Base-by-base conservation (phyloP, 345 rosid species). In the Dimocarpus longan region DNA sequence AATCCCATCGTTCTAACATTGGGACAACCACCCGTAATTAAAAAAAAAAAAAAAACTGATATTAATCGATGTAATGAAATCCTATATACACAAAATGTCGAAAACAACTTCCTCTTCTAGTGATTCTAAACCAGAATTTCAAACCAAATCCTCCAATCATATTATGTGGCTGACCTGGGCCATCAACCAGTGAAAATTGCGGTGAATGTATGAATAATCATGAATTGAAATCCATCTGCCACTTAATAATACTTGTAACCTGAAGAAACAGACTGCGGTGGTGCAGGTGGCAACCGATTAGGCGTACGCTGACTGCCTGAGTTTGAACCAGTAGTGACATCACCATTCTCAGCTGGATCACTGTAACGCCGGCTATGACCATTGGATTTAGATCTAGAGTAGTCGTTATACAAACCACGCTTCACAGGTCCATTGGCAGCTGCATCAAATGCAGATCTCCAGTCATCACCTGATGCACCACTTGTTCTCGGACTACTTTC, bases 371-470 rank as follows among this genome's bases (percentile, higher is more conserved):
- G 84, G 74, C 93, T 88, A 76, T 88, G 92, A 76, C 91, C 91
- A 18, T 86, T 88, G 15, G 91, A 88, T 40, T 87, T 90, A 2
- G 88, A 89, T 75, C 92, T 85, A 5, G 86, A 85, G 59, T 83
- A 57, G 75, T 84, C 87, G 6, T 68, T 19, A 22, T 50, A 68
- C 10, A 16, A 40, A 74, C 22, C 48, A 50, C n/a, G 37, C 2
- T 32, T 18, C 42, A 75, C 79, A 5, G 87, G 76, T 48, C 97
- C 98, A 80, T 86, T 84, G 12, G 92, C 98, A 7, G 97, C 97
- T 1, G 98, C 88, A 6, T 92, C 89, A 32, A 95, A 95, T 37
- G 98, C 98, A 44, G 90, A 85, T 82, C 93, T 92, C 98, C 98
- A 95, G 80, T 93, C 98, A 62, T 95, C 98, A 12, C 91, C 94